Evolutionary conservation across 1,284 basidiomycete genomes (phyloP), one percentile per base, ranked within the genome.

Genomic region (Melampsora abietis-canadensis): DNA sequence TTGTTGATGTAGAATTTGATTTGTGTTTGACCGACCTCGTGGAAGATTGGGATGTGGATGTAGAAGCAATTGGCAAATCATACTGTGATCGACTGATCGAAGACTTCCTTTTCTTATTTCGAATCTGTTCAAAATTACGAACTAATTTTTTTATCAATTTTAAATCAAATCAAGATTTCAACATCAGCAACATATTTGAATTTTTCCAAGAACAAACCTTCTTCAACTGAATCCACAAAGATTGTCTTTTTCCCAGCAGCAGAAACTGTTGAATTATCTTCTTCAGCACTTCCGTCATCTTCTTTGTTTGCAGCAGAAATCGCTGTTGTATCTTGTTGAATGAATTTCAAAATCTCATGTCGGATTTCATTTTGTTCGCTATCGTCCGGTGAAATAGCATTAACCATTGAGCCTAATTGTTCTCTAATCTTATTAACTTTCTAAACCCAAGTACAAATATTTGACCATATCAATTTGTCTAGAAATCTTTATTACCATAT

Each of bases 401-500:
- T 72, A 8, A 72, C 62, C 68, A 72, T 72, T 19, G 68, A 47
- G 4, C 68, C 68, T 57, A 72, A 51, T 34, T 61, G 37, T 40
- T 72, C 68, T 54, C 63, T 72, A 12, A 72, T 17, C 31, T 54
- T 72, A n/a, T 27, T 51, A 14, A 72, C 62, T 72, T 72, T 72
- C 60, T 72, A 24, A 64, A 12, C 21, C 31, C 40, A n/a, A n/a
- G 6, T 15, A 12, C n/a, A 47, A 65, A 37, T 19, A 61, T 21
- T 44, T 62, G 12, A 30, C 27, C 19, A 34, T 19, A 19, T 31
- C 14, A 27, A n/a, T 10, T 31, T 12, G 24, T 76, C 75, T 27
- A 54, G 31, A n/a, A 67, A 75, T 40, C 81, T 79, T 34, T 79
- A 78, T 4, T 15, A 19, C 0, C 2, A 27, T 14, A 27, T 30